Evolutionary conservation across 768 basidiomycete genomes (phyloP).

Genomic region (Coprinellus aureogranulatus): DNA sequence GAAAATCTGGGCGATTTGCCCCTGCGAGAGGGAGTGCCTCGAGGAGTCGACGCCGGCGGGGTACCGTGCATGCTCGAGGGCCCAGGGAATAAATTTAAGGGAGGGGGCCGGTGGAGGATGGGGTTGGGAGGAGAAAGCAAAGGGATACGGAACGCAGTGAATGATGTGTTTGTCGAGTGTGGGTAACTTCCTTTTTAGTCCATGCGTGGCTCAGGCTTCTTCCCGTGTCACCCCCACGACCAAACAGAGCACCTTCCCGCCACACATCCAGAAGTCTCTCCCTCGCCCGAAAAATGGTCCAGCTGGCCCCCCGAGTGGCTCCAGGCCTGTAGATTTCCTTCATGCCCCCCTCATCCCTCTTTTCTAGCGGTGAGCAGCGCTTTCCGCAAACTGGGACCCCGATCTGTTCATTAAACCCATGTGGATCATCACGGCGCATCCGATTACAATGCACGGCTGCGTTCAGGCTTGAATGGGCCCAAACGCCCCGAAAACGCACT

Average conservation of each 20-base stretch:
- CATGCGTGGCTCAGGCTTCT: conserved; percentile 14
- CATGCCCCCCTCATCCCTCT: neutral
- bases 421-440: conserved; percentile 1
- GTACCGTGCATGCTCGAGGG: conserved; percentile 43
- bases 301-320: neutral
- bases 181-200: conserved; percentile 31
- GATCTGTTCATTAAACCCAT: conserved; percentile 9
- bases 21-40: conserved; percentile 61
- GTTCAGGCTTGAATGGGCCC: neutral
- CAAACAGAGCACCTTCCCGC: conserved; percentile 8
- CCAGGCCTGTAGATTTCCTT: neutral
- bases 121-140: too few relatives aligned
- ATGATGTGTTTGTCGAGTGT: conserved; percentile 47
- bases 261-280: neutral
- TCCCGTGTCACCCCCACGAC: conserved; percentile 12
- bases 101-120: too few relatives aligned
- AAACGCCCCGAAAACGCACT: neutral
- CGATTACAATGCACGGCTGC: neutral
- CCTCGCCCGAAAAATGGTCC: neutral
- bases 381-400: conserved; percentile 1
- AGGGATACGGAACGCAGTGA: conserved; percentile 44
- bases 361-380: neutral
- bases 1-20: conserved; percentile 60
- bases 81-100: conserved; percentile 32
- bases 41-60: conserved; percentile 45